Percentiles rank a stretch among this genome's conserved stretches.
These are phyloP conservation scores for Alternaria rosae DNA, from an alignment of 2,329 filamentous ascomycete genomes.

Conservation along the genomic window DNA sequence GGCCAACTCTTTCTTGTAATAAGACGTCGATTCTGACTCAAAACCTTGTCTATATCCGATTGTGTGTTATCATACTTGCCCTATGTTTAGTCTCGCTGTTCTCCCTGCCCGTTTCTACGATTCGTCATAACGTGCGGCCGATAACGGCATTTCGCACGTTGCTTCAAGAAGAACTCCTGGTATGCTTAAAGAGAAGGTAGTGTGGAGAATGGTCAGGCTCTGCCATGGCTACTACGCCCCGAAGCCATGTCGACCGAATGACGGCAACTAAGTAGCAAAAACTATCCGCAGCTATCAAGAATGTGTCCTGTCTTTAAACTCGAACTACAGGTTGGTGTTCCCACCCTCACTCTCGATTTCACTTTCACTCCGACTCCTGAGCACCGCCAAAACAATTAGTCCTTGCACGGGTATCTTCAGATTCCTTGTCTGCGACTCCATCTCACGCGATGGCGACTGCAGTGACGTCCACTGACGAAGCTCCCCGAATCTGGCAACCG, in stretches of 20 bases:
- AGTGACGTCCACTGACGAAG: neutral
- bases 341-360: neutral
- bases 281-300: too few relatives aligned
- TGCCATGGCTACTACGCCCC: neutral
- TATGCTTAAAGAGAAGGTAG: neutral
- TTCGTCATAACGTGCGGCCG: neutral
- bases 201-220: neutral
- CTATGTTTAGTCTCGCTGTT: neutral
- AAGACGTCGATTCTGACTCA: neutral
- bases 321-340: neutral
- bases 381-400: neutral
- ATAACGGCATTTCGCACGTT: neutral
- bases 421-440: neutral
- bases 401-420: neutral
- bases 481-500: too few relatives aligned
- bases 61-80: neutral
- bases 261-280: neutral
- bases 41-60: neutral
- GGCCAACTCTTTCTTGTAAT: conserved; percentile 37
- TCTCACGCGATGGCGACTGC: neutral
- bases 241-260: accelerated
- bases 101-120: too few relatives aligned
- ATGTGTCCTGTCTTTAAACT: neutral
- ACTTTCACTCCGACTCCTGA: neutral
- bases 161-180: neutral